phyloP scores from a whole-genome alignment of 441 rosid species.

The Pelargonium fulgidum region DNA sequence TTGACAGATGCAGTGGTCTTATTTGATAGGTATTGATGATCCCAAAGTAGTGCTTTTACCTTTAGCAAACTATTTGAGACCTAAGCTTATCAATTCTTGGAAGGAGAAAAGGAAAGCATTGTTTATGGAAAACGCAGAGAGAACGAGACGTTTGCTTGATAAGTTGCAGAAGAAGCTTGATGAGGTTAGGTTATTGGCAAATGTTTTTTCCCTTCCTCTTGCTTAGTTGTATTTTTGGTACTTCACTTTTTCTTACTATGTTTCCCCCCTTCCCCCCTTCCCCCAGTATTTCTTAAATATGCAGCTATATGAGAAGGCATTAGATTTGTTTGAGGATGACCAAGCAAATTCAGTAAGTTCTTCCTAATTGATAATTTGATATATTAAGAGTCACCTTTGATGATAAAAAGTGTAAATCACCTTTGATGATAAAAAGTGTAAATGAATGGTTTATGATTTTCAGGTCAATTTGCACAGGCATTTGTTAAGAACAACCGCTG shows the following conservation, averaged over 20 bases:
- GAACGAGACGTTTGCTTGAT: constrained; percentile 65
- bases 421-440: constrained; percentile 23
- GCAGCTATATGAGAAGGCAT: constrained; percentile 88
- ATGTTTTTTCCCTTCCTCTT: constrained; percentile 18
- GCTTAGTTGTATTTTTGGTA: neutral
- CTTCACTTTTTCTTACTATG: neutral
- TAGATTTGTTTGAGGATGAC: constrained; percentile 87
- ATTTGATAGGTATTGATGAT: constrained; percentile 61
- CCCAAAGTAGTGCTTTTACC: constrained; percentile 49
- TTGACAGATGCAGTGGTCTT: constrained; percentile 22
- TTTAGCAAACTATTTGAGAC: constrained; percentile 63
- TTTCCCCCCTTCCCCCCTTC: constrained; percentile 19
- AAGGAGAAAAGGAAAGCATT: constrained; percentile 82
- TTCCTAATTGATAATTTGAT: constrained; percentile 16
- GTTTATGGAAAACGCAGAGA: constrained; percentile 79
- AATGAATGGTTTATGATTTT: constrained; percentile 22
- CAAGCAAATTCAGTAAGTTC: constrained; percentile 75
- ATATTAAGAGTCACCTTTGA: constrained; percentile 19
- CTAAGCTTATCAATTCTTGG: constrained; percentile 64
- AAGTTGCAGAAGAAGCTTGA: constrained; percentile 82
- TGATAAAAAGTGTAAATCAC: constrained; percentile 22
- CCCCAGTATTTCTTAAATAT: constrained; percentile 76
- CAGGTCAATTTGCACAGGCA: constrained; percentile 89
- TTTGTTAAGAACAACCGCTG: constrained; percentile 75
- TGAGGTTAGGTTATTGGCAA: constrained; percentile 48